Evolutionary conservation across 2,329 filamentous ascomycete genomes (phyloP).

Genomic region (Alternaria postmessia): DNA sequence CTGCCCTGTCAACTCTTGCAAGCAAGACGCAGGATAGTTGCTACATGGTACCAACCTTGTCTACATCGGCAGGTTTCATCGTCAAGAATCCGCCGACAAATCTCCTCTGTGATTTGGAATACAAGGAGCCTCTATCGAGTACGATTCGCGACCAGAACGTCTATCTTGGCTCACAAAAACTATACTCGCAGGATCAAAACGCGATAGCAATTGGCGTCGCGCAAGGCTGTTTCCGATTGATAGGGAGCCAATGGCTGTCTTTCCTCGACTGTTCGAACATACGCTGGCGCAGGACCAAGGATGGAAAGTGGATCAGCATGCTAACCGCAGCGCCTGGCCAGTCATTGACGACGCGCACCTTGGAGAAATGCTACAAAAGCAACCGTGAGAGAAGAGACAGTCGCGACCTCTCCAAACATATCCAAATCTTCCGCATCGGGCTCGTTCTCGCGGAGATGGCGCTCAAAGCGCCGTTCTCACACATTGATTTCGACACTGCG

Average conservation of each 20-base stretch:
- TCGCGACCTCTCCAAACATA: slow-evolving; percentile 28
- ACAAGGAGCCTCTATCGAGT: slow-evolving; percentile 32
- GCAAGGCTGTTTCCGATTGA: slow-evolving; percentile 30
- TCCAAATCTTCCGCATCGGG: slow-evolving; percentile 40
- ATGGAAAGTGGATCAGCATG: slow-evolving; percentile 35
- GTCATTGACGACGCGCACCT: slow-evolving; percentile 17
- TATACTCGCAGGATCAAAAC: slow-evolving; percentile 37
- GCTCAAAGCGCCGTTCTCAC: slow-evolving; percentile 27
- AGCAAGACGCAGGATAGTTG: slow-evolving; percentile 13
- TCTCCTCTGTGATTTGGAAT: slow-evolving; percentile 33
- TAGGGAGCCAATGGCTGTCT: slow-evolving; percentile 36
- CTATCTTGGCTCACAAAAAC: slow-evolving; percentile 28
- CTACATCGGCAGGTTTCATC: slow-evolving; percentile 31
- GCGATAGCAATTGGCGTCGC: slow-evolving; percentile 35
- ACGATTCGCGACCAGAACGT: slow-evolving; percentile 23
- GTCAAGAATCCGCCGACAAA: slow-evolving; percentile 26
- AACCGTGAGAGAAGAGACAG: slow-evolving; percentile 13
- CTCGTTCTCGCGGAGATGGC: slow-evolving; percentile 36
- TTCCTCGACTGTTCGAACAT: slow-evolving; percentile 35
- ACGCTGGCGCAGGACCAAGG: slow-evolving; percentile 32
- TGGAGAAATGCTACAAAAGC: slow-evolving; percentile 22
- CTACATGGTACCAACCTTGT: slow-evolving; percentile 31
- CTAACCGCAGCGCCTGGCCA: slow-evolving; percentile 28
- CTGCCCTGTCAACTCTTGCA: slow-evolving; percentile 23
- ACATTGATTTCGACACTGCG: slow-evolving; percentile 23